phyloP scores from a whole-genome alignment of 164 flowering plant genomes.

The Malania oleifera region DNA sequence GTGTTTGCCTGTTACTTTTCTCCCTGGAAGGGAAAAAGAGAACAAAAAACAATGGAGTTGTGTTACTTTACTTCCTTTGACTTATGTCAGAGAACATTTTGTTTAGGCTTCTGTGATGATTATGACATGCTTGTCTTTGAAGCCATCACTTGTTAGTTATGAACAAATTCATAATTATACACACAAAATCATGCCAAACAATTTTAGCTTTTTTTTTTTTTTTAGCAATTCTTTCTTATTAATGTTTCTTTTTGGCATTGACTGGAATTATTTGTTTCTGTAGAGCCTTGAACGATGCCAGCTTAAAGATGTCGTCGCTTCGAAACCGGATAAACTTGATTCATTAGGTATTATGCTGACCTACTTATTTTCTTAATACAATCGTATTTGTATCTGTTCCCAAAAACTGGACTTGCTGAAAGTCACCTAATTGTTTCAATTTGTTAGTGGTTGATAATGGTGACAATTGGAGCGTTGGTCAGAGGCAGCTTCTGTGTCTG shows the following conservation, averaged over 20 bases:
- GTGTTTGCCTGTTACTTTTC: no score
- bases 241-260: no score
- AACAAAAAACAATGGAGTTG: no score
- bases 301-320: slow-evolving; percentile 60
- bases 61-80: no score
- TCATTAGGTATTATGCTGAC: slow-evolving; percentile 46
- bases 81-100: no score
- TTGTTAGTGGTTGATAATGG: slow-evolving; percentile 78
- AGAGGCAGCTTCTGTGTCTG: slow-evolving; percentile 90
- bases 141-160: no score
- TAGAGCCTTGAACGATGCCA: slow-evolving; percentile 76
- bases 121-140: no score
- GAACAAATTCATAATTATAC: no score
- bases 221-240: not conserved
- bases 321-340: slow-evolving; percentile 84
- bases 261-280: slow-evolving; percentile 1
- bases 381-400: not conserved
- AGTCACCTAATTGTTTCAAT: not conserved
- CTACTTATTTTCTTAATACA: not conserved
- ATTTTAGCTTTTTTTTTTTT: not conserved
- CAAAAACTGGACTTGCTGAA: no score
- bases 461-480: slow-evolving; percentile 98
- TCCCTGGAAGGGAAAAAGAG: no score
- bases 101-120: no score
- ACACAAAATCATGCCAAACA: no score